Base-by-base conservation (phyloP, 192 early-diverging fungal species). In the Coemansia asiatica region DNA sequence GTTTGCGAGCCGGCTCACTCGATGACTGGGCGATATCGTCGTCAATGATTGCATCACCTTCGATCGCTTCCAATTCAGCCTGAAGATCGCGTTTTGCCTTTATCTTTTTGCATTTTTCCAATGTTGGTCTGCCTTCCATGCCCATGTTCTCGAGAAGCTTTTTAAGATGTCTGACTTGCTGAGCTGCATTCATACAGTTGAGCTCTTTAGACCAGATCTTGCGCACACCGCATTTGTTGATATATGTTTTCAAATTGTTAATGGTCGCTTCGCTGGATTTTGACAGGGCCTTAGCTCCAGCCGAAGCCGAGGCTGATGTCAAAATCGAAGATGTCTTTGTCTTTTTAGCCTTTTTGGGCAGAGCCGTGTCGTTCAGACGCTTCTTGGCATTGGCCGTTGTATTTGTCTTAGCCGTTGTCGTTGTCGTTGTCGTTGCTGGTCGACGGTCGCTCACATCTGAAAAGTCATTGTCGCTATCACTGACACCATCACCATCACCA, bases 31-130 rank as follows among this genome's bases (percentile, higher is more conserved):
- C 62, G n/a, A n/a, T n/a, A 0, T 19, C 29, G 22, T 40, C 29
- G 19, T 53, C 62, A 26, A 82, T 59, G 22, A 83, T 79, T 26
- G 72, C 63, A 13, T 61, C 71, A 10, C 60, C 53, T 48, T 72
- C 66, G 25, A 86, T 80, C 5, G 68, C 76, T 12, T 75, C 84
- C 21, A 87, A 33, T 61, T 87, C 85, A 0, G 76, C 80, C n/a
- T 81, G 76, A 26, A 87, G 46, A 31, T 87, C 85, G 28, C 85
- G 79, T 64, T 79, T 82, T 7, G 57, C 70, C 55, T 84, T 87
- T 22, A 85, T 71, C 56, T 80, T 68, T 44, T 81, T 84, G 38
- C 85, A 87, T 40, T 87, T 85, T 26, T 87, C 85, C 25, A 87
- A 40, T 1, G 82, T 85, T 5, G 85, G 85, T 18, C 84, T 73